Evolutionary conservation across 352 stramenopile species (phyloP).

Genomic region (Phytophthora pisi): DNA sequence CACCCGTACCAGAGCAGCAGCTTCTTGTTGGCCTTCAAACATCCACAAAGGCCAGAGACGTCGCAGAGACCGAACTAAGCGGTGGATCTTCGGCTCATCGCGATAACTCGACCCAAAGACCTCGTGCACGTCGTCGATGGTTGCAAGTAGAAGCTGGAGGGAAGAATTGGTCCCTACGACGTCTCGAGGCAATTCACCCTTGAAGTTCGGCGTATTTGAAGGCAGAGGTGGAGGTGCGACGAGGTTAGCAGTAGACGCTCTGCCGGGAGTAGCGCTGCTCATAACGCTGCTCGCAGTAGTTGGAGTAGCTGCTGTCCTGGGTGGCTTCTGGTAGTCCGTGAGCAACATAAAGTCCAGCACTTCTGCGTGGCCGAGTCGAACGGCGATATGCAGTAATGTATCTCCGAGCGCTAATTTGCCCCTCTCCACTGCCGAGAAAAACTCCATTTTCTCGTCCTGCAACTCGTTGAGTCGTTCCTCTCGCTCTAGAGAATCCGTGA

Average conservation of each 20-base stretch:
- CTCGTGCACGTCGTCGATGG: constrained; percentile 63
- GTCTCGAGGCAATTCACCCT: constrained; percentile 58
- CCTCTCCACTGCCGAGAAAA: constrained; percentile 66
- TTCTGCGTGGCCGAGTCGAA: constrained; percentile 51
- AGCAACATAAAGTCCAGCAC: constrained; percentile 75
- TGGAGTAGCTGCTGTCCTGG: constrained; percentile 10
- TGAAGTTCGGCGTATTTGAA: constrained; percentile 69
- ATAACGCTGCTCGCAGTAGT: constrained; percentile 9
- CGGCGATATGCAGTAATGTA: constrained; percentile 75
- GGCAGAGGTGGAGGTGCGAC: constrained; percentile 18
- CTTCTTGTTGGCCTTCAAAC: constrained; percentile 69
- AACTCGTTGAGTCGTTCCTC: constrained; percentile 51
- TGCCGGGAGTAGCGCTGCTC: constrained; percentile 1
- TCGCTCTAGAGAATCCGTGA: constrained; percentile 67
- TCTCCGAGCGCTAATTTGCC: constrained; percentile 68
- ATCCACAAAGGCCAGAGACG: constrained; percentile 82
- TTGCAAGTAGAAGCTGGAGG: constrained; percentile 57
- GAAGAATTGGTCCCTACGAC: constrained; percentile 39
- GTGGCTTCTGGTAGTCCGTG: constrained; percentile 43
- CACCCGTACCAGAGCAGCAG: constrained; percentile 63
- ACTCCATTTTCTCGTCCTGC: constrained; percentile 80
- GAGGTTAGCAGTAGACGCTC: not conserved
- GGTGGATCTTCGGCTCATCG: constrained; percentile 69
- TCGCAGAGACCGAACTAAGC: constrained; percentile 54
- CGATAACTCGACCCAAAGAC: constrained; percentile 66